Evolutionary conservation across 169 alveolate genomes (phyloP).

Genomic region (Cryptosporidium viatorum): DNA sequence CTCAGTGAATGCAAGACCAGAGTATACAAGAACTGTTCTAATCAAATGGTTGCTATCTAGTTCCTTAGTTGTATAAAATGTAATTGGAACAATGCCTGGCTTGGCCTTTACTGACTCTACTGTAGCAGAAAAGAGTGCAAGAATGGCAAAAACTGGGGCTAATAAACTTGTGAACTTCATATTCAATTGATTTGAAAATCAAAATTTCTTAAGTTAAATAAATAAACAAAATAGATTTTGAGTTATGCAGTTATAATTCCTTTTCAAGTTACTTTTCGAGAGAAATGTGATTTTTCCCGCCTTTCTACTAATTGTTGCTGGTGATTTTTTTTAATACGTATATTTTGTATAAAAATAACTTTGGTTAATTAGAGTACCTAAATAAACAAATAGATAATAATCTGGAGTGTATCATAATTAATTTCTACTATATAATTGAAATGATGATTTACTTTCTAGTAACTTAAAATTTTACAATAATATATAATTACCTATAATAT

Average conservation of each 20-base stretch:
- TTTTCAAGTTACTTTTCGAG: background rate
- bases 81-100: background rate
- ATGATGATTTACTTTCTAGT: background rate
- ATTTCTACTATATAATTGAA: background rate
- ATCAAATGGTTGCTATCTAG: constrained; percentile 22
- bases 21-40: constrained; percentile 15
- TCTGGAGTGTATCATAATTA: background rate
- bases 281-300: background rate
- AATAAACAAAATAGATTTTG: background rate
- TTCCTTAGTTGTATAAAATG: constrained; percentile 30
- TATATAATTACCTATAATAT: no score
- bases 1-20: constrained; percentile 40
- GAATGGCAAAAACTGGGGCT: background rate
- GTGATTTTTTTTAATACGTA: background rate
- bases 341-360: background rate
- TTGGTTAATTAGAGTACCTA: background rate
- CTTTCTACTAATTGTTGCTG: background rate
- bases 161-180: constrained; percentile 21
- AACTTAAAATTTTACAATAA: no score
- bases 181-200: background rate
- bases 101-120: constrained; percentile 7
- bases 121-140: background rate
- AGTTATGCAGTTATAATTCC: no score
- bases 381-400: background rate
- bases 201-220: background rate